Base-by-base conservation (phyloP, 208 protist genomes). In the Trypanosoma melophagium region DNA sequence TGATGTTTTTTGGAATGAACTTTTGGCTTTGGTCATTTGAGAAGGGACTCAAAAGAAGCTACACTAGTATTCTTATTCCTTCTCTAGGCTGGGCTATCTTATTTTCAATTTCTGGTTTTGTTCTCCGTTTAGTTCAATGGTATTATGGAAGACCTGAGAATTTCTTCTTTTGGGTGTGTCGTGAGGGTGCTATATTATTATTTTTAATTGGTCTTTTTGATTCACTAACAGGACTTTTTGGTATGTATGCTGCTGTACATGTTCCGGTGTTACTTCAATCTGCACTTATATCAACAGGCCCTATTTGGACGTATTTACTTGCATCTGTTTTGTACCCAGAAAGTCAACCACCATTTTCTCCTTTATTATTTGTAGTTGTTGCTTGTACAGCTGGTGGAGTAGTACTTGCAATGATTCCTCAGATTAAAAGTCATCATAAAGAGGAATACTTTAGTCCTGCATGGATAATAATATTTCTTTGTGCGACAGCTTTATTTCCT, bases 11-110 rank as follows among this genome's bases (percentile, higher is more conserved):
- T 56, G 72, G 77, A 14, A 76, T 74, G 68, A 83, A 83, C 67
- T 83, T 83, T 69, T 83, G 71, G 68, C 31, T 83, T 14, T 83
- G 72, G 77, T 83, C 77, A 22, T 83, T 83, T 57, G n/a, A 40
- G 38, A 51, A 59, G 13, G 77, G 63, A 28, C 22, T 79, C n/a
- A 76, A 83, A 41, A 45, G 68, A 24, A 83, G 63, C 57, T 83
- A 83, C 49, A 61, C 72, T 28, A 59, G 60, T 47, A 83, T 83
- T 19, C 42, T 79, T 54, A 51, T 79, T 49, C 72, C 72, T 31
- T 78, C 77, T 35, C 10, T 75, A 19, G 62, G 63, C 35, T 83
- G 77, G 74, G 49, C 31, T 21, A 40, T 71, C 40, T 38, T 79
- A 44, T 83, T 71, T 69, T 28, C 45, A 49, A 16, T 65, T 40